Evolutionary conservation across 305 asterid genomes (phyloP), one percentile per base, ranked within the genome.

Genomic region (Striga hermonthica): DNA sequence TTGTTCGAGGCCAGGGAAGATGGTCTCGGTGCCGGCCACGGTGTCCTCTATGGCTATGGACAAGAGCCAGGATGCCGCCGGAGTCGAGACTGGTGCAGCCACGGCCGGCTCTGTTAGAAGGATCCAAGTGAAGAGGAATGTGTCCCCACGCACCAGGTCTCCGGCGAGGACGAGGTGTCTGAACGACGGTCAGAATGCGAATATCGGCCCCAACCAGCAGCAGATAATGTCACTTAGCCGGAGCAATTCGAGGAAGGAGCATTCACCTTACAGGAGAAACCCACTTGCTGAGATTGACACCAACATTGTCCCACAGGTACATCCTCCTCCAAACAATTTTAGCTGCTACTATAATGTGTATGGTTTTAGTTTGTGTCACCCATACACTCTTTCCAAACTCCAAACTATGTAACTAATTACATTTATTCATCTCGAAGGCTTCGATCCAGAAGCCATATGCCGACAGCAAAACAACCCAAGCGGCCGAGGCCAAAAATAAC

Each of bases 21-120:
- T 92, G 97, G 90, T 92, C 11, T 84, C 97, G 3, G 97, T 92
- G 34, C 98, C 98, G 47, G 89, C 98, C 66, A 86, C 88, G 6
- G 90, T 80, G 36, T 62, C 87, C 3, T 64, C 41, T 5, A 44
- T 36, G 52, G 78, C 31, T 22, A 22, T 22, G 31, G 31, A 22
- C 31, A 22, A 22, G 2, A 22, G 31, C 31, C 31, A 22, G 31
- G 31, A 22, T 22, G 31, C 31, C 2, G 31, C 31, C 31, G 31
- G 31, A 22, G 31, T 22, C 31, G 31, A 22, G 31, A n/a, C n/a
- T n/a, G n/a, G n/a, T n/a, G n/a, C n/a, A n/a, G n/a, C n/a, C n/a
- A n/a, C 6, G 64, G 70, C 31, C 10, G 66, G 78, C 48, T 79
- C 78, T 15, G 82, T 87, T 22, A 89, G 82, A 65, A 82, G 96